Percentiles rank a stretch among this genome's conserved stretches.
Evolutionary conservation across 1,284 basidiomycete species (phyloP).

Genomic region (Melampsora larici-populina): DNA sequence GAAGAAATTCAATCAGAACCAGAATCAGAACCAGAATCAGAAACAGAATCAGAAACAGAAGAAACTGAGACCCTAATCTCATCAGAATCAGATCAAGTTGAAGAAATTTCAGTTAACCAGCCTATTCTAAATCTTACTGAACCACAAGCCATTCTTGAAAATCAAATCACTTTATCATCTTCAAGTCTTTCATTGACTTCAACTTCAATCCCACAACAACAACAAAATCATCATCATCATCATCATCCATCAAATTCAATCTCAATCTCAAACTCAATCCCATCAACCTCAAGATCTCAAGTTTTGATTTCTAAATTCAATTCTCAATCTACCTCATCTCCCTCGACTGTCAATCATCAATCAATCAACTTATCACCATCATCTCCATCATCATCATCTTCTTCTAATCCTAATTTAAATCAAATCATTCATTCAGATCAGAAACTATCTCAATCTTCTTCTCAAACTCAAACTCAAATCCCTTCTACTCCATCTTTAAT

Average conservation of each 20-base stretch:
- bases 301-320: background rate
- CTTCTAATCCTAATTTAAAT: background rate
- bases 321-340: background rate
- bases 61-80: slow-evolving; percentile 32
- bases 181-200: slow-evolving; percentile 9
- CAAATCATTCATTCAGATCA: slow-evolving; percentile 2
- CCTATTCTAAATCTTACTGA: no score
- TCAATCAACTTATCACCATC: background rate
- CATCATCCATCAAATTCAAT: no score
- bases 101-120: no score
- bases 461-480: background rate
- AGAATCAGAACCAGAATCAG: no score
- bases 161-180: background rate
- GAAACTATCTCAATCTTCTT: slow-evolving; percentile 5
- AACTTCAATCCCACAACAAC: background rate
- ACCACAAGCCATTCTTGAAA: background rate
- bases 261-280: background rate
- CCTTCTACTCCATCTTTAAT: background rate
- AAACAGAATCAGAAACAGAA: background rate
- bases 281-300: slow-evolving; percentile 1
- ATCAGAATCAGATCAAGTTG: background rate
- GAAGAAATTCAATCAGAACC: no score
- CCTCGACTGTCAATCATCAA: background rate
- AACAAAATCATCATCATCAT: no score
- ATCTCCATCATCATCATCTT: no score